Conservation (phyloP, 176 grass and related monocot genomes). For the Carex parvula region DNA sequence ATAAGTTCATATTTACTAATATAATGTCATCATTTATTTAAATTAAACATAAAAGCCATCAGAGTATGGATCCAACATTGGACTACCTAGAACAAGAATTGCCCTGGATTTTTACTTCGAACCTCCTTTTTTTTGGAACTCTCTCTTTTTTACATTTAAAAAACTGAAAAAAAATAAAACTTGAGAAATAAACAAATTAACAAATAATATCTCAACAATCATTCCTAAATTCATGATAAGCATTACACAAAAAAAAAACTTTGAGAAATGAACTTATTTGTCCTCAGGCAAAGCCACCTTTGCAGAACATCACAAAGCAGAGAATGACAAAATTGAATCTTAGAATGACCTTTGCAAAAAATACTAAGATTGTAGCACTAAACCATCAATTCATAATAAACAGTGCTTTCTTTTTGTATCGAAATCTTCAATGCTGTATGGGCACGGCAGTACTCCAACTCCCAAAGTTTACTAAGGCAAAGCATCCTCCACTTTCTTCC, state of each 20-base stretch:
- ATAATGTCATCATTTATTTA: background rate
- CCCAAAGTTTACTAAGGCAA: conserved; percentile 31
- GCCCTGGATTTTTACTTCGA: background rate
- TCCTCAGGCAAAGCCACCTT: background rate
- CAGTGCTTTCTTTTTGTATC: background rate
- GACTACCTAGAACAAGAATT: no score
- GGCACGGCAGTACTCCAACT: background rate
- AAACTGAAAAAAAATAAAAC: background rate
- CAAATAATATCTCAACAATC: background rate
- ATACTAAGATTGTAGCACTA: background rate
- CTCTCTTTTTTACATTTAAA: background rate
- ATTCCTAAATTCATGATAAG: conserved; percentile 10
- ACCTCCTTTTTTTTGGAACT: background rate
- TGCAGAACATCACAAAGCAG: background rate
- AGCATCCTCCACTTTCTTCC: conserved; percentile 84
- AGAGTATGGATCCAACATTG: no score
- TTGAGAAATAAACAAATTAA: background rate
- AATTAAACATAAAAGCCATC: background rate
- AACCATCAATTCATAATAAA: conserved; percentile 2
- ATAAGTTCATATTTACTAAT: background rate
- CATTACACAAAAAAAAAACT: background rate
- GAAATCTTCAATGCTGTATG: background rate
- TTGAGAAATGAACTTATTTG: background rate
- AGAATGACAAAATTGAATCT: background rate
- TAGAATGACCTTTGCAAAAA: background rate